phyloP scores from a whole-genome alignment of 305 asterid genomes.

The Fraxinus albicans region DNA sequence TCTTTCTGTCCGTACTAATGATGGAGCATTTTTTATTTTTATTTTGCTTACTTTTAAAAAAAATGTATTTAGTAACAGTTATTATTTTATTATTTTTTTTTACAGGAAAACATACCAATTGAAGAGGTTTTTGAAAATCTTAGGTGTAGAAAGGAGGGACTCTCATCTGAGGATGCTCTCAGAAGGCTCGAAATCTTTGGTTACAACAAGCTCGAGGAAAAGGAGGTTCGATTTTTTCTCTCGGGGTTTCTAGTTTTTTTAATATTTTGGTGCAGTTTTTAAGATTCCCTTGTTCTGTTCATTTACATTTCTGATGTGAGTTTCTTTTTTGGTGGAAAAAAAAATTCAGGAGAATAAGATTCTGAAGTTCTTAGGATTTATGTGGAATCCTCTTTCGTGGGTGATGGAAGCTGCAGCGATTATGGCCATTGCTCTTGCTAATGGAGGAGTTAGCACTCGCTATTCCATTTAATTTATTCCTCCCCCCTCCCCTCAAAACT shows the following conservation, averaged over 20 bases:
- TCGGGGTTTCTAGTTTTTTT: not conserved
- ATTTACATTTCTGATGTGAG: not conserved
- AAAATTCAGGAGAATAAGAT: conserved; percentile 56
- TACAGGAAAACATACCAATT: conserved; percentile 59
- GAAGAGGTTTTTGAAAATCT: conserved; percentile 65
- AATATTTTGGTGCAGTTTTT: not conserved
- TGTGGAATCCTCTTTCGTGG: conserved; percentile 82
- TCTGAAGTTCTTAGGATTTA: conserved; percentile 62
- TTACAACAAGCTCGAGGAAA: conserved; percentile 68
- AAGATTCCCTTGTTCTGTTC: not conserved
- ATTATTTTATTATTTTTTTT: not conserved
- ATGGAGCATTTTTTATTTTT: not conserved
- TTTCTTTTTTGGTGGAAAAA: not conserved
- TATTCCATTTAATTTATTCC: not conserved
- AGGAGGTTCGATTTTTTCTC: conserved; percentile 35
- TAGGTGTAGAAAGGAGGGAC: conserved; percentile 56
- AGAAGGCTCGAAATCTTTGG: conserved; percentile 63
- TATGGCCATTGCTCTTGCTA: conserved; percentile 67
- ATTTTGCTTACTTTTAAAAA: not conserved
- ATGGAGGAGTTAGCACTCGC: conserved; percentile 54
- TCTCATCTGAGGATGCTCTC: conserved; percentile 47
- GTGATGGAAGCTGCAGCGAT: conserved; percentile 77
- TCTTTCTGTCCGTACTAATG: not conserved
- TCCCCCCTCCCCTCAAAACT: not conserved
- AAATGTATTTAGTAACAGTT: not conserved